Conservation (phyloP, 306 rosid genomes). For the Prinsepia uniflora region DNA sequence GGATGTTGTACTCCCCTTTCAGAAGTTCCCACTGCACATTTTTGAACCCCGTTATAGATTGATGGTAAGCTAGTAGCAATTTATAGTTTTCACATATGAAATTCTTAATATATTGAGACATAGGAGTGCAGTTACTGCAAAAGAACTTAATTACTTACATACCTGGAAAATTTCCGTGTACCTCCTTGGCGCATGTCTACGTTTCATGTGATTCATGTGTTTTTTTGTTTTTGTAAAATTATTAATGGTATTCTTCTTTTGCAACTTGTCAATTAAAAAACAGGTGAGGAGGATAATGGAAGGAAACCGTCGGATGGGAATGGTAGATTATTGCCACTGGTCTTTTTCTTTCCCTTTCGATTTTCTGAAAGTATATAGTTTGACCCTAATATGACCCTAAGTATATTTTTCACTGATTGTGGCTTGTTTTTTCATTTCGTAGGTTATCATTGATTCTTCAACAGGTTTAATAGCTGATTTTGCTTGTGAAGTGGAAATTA, state of each 20-base stretch:
- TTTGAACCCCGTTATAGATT: conserved; percentile 99
- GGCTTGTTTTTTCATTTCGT: conserved; percentile 39
- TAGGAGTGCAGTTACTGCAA: neutral
- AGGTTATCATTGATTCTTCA: conserved; percentile 69
- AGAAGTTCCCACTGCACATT: conserved; percentile 85
- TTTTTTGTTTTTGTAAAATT: neutral
- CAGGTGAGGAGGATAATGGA: conserved; percentile 98
- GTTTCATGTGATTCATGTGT: neutral
- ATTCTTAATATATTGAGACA: neutral
- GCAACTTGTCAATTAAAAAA: conserved; percentile 13
- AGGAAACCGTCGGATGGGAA: conserved; percentile 99
- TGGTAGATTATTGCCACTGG: conserved; percentile 59
- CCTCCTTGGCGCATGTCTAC: neutral
- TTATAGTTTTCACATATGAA: conserved; percentile 8
- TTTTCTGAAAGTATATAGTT: conserved; percentile 24
- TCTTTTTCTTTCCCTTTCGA: conserved; percentile 24
- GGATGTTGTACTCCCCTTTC: conserved; percentile 96
- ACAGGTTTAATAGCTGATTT: conserved; percentile 79
- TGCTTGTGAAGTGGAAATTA: conserved; percentile 98
- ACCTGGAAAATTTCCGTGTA: neutral
- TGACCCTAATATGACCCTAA: conserved; percentile 20
- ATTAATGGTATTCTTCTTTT: neutral
- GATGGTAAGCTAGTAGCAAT: conserved; percentile 62
- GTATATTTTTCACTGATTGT: conserved; percentile 24
- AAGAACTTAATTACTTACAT: neutral